These are phyloP conservation scores for Backusella liffmaniae DNA, from an alignment of 192 early-diverging fungal genomes.

Conservation along the genomic window DNA sequence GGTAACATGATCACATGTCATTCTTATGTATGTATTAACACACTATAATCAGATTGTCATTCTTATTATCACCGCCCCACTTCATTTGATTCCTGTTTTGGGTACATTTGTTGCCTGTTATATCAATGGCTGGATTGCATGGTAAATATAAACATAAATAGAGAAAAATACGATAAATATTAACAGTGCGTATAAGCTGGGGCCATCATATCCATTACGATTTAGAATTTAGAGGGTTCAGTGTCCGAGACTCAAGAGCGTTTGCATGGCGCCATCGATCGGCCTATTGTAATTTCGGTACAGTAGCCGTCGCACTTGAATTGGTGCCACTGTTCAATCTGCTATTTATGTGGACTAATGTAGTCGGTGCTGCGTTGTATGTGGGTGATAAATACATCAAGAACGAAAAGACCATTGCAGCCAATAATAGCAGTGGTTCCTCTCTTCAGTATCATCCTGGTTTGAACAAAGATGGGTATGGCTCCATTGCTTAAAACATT, in stretches of 20 bases:
- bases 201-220: constrained; percentile 53
- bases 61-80: constrained; percentile 41
- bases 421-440: not conserved
- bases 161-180: no score
- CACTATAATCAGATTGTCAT: constrained; percentile 34
- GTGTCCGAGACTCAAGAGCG: constrained; percentile 37
- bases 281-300: constrained; percentile 40
- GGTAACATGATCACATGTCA: not conserved
- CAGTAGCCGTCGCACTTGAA: constrained; percentile 57
- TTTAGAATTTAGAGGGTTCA: constrained; percentile 50
- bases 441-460: not conserved
- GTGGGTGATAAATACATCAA: constrained; percentile 59
- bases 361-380: constrained; percentile 66
- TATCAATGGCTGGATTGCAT: constrained; percentile 51
- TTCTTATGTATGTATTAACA: not conserved
- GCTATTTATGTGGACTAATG: constrained; percentile 71
- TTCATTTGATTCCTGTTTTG: constrained; percentile 57
- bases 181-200: constrained; percentile 29
- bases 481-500: not conserved
- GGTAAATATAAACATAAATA: constrained; percentile 21
- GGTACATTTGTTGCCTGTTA: constrained; percentile 50
- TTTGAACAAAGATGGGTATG: constrained; percentile 1
- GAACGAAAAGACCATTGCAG: constrained; percentile 19
- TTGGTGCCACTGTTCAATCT: constrained; percentile 62
- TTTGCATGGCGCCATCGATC: constrained; percentile 42